Evolutionary conservation across 2,329 filamentous ascomycete species (phyloP).

Genomic region (Pleurostoma richardsiae): DNA sequence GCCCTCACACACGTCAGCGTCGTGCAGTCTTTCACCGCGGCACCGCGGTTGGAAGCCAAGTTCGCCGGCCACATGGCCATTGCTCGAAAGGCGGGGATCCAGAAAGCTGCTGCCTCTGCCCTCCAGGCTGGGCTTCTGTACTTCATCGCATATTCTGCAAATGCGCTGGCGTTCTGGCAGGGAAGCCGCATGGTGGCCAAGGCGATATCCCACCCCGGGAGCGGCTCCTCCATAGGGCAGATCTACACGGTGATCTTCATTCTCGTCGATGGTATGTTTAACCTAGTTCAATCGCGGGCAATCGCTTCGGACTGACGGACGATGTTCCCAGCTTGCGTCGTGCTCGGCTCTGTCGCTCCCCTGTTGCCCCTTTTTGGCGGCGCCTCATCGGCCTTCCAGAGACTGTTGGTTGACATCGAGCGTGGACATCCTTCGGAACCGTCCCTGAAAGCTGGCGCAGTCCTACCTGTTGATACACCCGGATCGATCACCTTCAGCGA

Average conservation of each 20-base stretch:
- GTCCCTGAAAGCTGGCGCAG: background rate
- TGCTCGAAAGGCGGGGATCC: conserved; percentile 47
- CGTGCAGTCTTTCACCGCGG: conserved; percentile 60
- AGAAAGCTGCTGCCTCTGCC: conserved; percentile 52
- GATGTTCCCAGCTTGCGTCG: conserved; percentile 27
- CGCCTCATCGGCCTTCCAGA: conserved; percentile 42
- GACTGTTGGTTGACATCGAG: conserved; percentile 43
- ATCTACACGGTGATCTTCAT: conserved; percentile 50
- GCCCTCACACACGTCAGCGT: conserved; percentile 54
- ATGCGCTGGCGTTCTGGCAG: conserved; percentile 65
- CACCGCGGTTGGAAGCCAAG: conserved; percentile 51
- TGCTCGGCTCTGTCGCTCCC: conserved; percentile 48
- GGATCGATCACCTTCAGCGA: conserved; percentile 17
- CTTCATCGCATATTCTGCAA: conserved; percentile 63
- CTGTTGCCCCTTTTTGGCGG: conserved; percentile 48
- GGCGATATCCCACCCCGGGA: conserved; percentile 15
- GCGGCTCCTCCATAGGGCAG: conserved; percentile 19
- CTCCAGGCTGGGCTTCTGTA: conserved; percentile 58
- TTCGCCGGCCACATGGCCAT: conserved; percentile 47
- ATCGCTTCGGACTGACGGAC: too few species aligned
- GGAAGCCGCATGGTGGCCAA: conserved; percentile 47
- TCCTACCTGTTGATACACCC: background rate
- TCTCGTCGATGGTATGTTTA: conserved; percentile 37
- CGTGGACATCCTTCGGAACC: conserved; percentile 18
- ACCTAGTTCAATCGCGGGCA: conserved; percentile 9